Evolutionary conservation across 495 filamentous ascomycete species (phyloP).

Genomic region (Evernia prunastri): DNA sequence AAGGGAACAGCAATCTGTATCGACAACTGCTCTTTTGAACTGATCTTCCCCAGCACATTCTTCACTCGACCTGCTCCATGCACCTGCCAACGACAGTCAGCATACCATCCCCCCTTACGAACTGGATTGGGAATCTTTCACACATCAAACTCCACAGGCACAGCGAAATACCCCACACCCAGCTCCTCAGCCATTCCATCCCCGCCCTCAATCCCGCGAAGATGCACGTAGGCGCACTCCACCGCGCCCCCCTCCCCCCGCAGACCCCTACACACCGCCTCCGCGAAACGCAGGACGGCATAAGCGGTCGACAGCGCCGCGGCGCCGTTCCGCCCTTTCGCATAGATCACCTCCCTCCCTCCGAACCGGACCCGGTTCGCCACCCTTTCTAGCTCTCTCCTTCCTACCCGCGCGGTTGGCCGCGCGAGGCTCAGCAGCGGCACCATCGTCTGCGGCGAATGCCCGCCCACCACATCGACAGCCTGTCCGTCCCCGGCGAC

Average conservation of each 20-base stretch:
- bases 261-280: background rate
- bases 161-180: background rate
- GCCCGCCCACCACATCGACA: background rate
- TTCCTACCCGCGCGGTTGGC: background rate
- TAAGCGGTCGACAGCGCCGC: background rate
- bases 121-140: background rate
- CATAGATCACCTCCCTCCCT: background rate
- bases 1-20: background rate
- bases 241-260: background rate
- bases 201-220: background rate
- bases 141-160: background rate
- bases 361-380: background rate
- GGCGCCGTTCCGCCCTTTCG: background rate
- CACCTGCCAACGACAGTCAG: background rate
- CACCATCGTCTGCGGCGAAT: background rate
- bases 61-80: background rate
- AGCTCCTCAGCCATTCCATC: background rate
- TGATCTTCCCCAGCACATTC: background rate
- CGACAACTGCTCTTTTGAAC: background rate
- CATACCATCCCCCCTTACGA: fast-evolving
- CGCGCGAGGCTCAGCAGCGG: background rate
- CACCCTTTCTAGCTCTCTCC: background rate
- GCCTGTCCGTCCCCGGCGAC: too few species aligned
- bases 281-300: background rate
- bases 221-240: background rate